Evolutionary conservation across 495 filamentous ascomycete genomes (phyloP).

Genomic region (Penicillium argentinense): DNA sequence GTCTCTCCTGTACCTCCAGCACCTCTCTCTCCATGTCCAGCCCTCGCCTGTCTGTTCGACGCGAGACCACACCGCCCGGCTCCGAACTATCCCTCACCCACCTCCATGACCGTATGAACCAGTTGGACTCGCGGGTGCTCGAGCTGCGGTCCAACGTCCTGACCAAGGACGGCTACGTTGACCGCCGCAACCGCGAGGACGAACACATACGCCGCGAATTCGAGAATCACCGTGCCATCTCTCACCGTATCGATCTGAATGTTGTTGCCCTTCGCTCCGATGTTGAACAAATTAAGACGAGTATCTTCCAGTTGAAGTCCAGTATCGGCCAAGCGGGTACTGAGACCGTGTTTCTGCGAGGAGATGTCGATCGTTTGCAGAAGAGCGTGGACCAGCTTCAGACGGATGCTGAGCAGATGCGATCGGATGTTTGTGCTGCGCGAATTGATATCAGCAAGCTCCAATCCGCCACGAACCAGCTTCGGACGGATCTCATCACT

Average conservation of each 20-base stretch:
- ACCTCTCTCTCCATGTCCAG: slow-evolving; percentile 42
- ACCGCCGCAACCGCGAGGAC: slow-evolving; percentile 45
- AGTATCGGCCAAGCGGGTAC: slow-evolving; percentile 34
- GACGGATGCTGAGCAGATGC: slow-evolving; percentile 32
- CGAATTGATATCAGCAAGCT: slow-evolving; percentile 42
- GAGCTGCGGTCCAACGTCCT: slow-evolving; percentile 38
- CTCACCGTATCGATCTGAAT: slow-evolving; percentile 41
- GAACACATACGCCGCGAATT: slow-evolving; percentile 44
- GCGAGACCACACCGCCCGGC: slow-evolving; percentile 35
- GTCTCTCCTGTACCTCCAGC: slow-evolving; percentile 41
- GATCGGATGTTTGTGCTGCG: slow-evolving; percentile 34
- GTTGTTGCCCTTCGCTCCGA: slow-evolving; percentile 38
- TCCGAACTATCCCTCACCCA: slow-evolving; percentile 35
- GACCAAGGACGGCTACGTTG: slow-evolving; percentile 42
- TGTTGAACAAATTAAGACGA: slow-evolving; percentile 40
- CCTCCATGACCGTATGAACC: slow-evolving; percentile 40
- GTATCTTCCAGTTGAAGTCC: slow-evolving; percentile 36
- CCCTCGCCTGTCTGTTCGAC: slow-evolving; percentile 35
- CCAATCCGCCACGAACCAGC: slow-evolving; percentile 34
- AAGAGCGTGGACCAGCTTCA: slow-evolving; percentile 43
- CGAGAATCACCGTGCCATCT: slow-evolving; percentile 34
- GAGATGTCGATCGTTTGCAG: slow-evolving; percentile 40
- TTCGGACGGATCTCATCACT: slow-evolving; percentile 38
- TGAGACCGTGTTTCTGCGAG: slow-evolving; percentile 39
- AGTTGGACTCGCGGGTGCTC: slow-evolving; percentile 39